Conservation (phyloP, 345 rosid genomes). For the Gossypium thurberi region DNA sequence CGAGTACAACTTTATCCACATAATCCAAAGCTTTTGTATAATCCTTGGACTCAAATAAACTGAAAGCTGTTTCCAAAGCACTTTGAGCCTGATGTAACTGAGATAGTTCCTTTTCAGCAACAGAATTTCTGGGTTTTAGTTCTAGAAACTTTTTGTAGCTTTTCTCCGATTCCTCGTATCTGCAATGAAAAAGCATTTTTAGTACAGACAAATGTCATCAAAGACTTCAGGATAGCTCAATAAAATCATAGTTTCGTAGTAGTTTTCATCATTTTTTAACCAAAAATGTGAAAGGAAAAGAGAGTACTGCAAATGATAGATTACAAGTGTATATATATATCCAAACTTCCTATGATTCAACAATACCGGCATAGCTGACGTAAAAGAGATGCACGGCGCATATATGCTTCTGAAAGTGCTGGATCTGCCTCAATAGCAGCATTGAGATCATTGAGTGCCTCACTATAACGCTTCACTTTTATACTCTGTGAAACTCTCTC, state of each 20-base stretch:
- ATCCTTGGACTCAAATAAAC: conserved; percentile 65
- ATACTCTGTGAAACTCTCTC: conserved; percentile 75
- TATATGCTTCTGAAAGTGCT: conserved; percentile 76
- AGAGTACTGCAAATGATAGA: neutral
- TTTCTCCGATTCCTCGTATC: conserved; percentile 81
- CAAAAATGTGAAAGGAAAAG: neutral
- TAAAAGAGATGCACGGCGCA: conserved; percentile 68
- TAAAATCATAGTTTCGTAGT: neutral
- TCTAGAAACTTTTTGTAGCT: conserved; percentile 65
- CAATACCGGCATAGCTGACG: conserved; percentile 88
- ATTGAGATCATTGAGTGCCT: conserved; percentile 86
- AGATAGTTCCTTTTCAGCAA: conserved; percentile 90
- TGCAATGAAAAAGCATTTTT: conserved; percentile 31
- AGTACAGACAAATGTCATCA: neutral
- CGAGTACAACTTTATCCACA: conserved; percentile 84
- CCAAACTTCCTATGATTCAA: conserved; percentile 5
- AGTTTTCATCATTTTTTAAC: neutral
- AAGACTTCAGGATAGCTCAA: neutral
- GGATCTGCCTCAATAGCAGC: conserved; percentile 94
- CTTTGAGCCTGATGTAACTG: conserved; percentile 80
- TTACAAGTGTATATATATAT: neutral
- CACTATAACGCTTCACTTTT: conserved; percentile 71
- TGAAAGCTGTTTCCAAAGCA: conserved; percentile 66
- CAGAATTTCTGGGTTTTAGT: conserved; percentile 54
- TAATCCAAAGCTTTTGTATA: conserved; percentile 65